Evolutionary conservation across 2,329 filamentous ascomycete genomes (phyloP).

Genomic region (Metarhizium robertsii): DNA sequence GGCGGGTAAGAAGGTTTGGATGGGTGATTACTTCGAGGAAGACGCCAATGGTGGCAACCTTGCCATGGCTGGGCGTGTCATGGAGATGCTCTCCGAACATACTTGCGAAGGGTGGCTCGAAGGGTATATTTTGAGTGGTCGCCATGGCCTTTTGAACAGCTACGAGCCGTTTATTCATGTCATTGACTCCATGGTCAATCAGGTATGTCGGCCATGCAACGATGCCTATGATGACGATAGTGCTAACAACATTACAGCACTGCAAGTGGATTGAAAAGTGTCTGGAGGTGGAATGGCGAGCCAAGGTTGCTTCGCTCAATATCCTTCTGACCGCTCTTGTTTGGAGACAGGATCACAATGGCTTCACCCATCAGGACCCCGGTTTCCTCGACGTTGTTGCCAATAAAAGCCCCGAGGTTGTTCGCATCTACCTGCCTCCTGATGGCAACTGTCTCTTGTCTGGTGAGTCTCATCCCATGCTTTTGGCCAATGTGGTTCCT

Average conservation of each 20-base stretch:
- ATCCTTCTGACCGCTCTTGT: conserved; percentile 71
- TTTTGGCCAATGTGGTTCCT: neutral
- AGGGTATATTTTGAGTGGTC: conserved; percentile 65
- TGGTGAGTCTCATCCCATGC: conserved; percentile 14
- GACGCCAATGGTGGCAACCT: conserved; percentile 68
- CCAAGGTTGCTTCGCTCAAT: conserved; percentile 65
- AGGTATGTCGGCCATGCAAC: conserved; percentile 27
- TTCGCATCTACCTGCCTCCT: conserved; percentile 71
- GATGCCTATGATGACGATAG: neutral
- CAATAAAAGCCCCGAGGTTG: conserved; percentile 72
- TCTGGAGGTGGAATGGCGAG: conserved; percentile 69
- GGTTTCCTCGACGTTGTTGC: conserved; percentile 72
- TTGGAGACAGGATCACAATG: conserved; percentile 77
- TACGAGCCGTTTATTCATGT: conserved; percentile 80
- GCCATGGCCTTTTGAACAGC: conserved; percentile 68
- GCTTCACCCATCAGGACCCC: conserved; percentile 74
- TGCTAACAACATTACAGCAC: conserved; percentile 34
- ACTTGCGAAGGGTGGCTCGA: conserved; percentile 74
- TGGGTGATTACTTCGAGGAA: conserved; percentile 70
- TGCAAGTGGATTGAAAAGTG: conserved; percentile 82
- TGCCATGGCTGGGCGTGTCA: conserved; percentile 58
- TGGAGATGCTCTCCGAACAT: conserved; percentile 80
- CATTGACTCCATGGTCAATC: conserved; percentile 79
- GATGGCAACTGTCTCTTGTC: conserved; percentile 72
- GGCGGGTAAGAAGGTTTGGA: conserved; percentile 70